phyloP scores from a whole-genome alignment of 257 asterid genomes.

The Cruciata laevipes region DNA sequence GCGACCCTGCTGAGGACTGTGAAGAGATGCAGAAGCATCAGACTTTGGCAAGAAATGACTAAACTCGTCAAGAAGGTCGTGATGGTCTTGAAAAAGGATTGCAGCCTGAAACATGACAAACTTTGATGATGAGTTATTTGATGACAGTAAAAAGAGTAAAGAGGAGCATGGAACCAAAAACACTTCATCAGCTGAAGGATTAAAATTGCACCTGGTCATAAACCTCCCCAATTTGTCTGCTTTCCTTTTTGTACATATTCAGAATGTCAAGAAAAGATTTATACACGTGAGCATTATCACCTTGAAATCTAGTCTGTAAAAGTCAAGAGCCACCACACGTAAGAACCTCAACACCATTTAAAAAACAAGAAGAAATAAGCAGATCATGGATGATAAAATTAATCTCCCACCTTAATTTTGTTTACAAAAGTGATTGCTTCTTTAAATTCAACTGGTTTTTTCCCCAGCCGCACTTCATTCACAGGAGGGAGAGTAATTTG shows the following conservation, averaged over 20 bases:
- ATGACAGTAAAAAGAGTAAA: not conserved
- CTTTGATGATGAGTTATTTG: not conserved
- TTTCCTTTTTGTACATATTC: constrained; percentile 72
- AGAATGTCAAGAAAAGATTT: constrained; percentile 86
- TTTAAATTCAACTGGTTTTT: constrained; percentile 64
- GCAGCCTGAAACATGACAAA: constrained; percentile 59
- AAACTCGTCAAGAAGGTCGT: constrained; percentile 91
- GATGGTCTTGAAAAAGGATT: constrained; percentile 66
- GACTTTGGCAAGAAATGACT: constrained; percentile 81
- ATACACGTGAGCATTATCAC: constrained; percentile 63
- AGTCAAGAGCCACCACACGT: constrained; percentile 23
- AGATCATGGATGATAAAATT: constrained; percentile 6
- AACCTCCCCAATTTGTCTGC: constrained; percentile 64
- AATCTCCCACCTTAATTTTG: constrained; percentile 73
- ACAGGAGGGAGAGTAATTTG: constrained; percentile 54
- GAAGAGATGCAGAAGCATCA: constrained; percentile 49
- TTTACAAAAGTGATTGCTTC: constrained; percentile 80
- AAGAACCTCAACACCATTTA: constrained; percentile 8
- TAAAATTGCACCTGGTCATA: constrained; percentile 62
- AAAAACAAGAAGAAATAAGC: not conserved
- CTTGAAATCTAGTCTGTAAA: constrained; percentile 83
- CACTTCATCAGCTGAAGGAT: constrained; percentile 14
- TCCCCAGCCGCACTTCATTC: constrained; percentile 50
- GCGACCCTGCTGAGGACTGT: constrained; percentile 40
- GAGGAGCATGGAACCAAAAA: not conserved